These are phyloP conservation scores for Clarireedia paspali DNA, from an alignment of 2,329 filamentous ascomycete genomes.

Conservation along the genomic window DNA sequence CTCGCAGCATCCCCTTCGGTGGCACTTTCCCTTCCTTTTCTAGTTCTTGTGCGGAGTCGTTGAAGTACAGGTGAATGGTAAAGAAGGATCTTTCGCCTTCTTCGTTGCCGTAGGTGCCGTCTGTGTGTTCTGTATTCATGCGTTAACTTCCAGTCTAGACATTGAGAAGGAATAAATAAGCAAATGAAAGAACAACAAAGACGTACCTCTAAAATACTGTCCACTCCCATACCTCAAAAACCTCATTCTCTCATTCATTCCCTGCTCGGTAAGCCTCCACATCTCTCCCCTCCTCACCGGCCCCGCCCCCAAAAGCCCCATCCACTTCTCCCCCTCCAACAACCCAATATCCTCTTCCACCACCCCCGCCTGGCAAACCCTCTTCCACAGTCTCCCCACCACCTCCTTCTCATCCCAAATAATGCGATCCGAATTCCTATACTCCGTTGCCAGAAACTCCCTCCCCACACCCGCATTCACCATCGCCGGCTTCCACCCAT, in stretches of 20 bases:
- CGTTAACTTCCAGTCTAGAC: neutral
- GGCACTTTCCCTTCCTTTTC: slow-evolving; percentile 16
- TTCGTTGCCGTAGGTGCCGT: slow-evolving; percentile 42
- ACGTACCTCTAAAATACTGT: slow-evolving; percentile 56
- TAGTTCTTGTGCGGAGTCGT: slow-evolving; percentile 38
- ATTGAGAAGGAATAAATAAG: neutral
- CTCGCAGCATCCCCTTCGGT: neutral
- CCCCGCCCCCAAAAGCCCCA: slow-evolving; percentile 30
- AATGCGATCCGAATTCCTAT: slow-evolving; percentile 66
- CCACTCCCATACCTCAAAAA: slow-evolving; percentile 67
- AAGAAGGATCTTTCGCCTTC: slow-evolving; percentile 32
- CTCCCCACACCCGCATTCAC: slow-evolving; percentile 45
- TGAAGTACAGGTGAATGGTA: slow-evolving; percentile 50
- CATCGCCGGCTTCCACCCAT: slow-evolving; percentile 43
- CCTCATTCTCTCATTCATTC: slow-evolving; percentile 66
- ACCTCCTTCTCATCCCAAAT: slow-evolving; percentile 63
- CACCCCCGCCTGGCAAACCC: slow-evolving; percentile 42
- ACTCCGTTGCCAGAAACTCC: slow-evolving; percentile 49
- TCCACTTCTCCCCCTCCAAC: slow-evolving; percentile 26
- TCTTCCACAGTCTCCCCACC: slow-evolving; percentile 53
- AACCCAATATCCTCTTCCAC: slow-evolving; percentile 34
- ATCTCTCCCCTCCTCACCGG: slow-evolving; percentile 13
- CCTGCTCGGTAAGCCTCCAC: slow-evolving; percentile 17
- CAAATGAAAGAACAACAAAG: slow-evolving; percentile 12
- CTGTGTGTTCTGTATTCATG: slow-evolving; percentile 1